phyloP scores from a whole-genome alignment of 331 rosid species.

The Erythrophleum ivorense region DNA sequence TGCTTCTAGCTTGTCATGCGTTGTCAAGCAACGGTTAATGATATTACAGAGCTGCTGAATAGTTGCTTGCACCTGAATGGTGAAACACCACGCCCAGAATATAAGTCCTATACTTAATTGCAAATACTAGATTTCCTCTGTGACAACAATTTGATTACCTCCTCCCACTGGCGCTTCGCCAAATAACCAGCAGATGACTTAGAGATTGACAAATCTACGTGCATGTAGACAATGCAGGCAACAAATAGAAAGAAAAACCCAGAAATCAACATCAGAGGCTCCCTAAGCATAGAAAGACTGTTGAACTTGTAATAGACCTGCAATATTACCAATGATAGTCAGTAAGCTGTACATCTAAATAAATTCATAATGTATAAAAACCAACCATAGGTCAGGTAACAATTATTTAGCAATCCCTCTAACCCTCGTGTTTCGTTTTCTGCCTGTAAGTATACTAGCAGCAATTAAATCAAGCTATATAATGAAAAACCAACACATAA shows the following conservation, averaged over 20 bases:
- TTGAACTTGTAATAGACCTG: slow-evolving; percentile 95
- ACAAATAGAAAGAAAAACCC: slow-evolving; percentile 84
- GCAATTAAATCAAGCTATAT: slow-evolving; percentile 3
- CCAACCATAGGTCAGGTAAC: slow-evolving; percentile 2
- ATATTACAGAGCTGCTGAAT: slow-evolving; percentile 63
- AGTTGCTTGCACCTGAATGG: slow-evolving; percentile 78
- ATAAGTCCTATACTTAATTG: slow-evolving; percentile 20
- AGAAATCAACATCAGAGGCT: slow-evolving; percentile 89
- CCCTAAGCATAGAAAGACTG: slow-evolving; percentile 84
- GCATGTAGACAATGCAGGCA: slow-evolving; percentile 76
- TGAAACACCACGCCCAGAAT: slow-evolving; percentile 29
- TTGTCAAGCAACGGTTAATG: slow-evolving; percentile 65
- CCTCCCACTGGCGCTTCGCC: slow-evolving; percentile 97
- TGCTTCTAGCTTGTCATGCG: slow-evolving; percentile 83
- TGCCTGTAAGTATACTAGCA: slow-evolving; percentile 1
- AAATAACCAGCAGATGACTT: slow-evolving; percentile 91
- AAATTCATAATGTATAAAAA: slow-evolving; percentile 7
- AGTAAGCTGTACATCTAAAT: slow-evolving; percentile 9
- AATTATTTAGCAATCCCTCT: slow-evolving; percentile 20
- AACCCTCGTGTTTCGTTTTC: slow-evolving; percentile 17
- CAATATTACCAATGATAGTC: slow-evolving; percentile 39
- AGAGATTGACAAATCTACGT: slow-evolving; percentile 87
- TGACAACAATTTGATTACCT: slow-evolving; percentile 57
- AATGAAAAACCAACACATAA: neutral
- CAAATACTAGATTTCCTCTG: slow-evolving; percentile 28